Percentiles rank a stretch among this genome's conserved stretches.
These are phyloP conservation scores for Amylostereum areolatum DNA, from an alignment of 1,284 basidiomycete genomes.

Conservation along the genomic window DNA sequence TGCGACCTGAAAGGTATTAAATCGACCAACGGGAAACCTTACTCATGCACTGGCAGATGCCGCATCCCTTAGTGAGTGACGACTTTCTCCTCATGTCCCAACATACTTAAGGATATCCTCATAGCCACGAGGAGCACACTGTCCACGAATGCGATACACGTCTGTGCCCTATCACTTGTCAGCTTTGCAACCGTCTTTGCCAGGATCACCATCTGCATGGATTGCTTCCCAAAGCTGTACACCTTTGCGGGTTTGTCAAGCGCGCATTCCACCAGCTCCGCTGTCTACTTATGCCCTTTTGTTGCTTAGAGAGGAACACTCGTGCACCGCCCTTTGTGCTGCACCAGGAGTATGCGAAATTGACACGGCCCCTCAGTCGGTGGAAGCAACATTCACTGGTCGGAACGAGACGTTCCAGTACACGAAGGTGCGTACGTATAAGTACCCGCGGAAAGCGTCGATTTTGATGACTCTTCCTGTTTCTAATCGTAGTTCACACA, in stretches of 20 bases:
- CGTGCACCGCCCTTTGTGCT: conserved; percentile 5
- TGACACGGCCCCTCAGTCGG: conserved; percentile 9
- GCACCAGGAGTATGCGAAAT: conserved; percentile 10
- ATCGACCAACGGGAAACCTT: conserved; percentile 24
- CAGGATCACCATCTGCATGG: conserved; percentile 48
- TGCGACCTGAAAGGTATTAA: conserved; percentile 35
- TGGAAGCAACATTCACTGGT: conserved; percentile 11
- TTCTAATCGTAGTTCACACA: conserved; percentile 19
- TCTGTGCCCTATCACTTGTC: conserved; percentile 48
- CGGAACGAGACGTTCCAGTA: conserved; percentile 14
- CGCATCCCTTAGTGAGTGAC: conserved; percentile 33
- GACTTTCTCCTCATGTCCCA: neutral
- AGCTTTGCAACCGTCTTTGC: conserved; percentile 50
- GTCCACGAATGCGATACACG: conserved; percentile 42
- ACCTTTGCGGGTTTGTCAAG: conserved; percentile 51
- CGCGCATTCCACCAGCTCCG: neutral
- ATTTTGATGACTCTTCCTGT: conserved; percentile 5
- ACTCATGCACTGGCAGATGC: conserved; percentile 39
- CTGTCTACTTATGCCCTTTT: too few species aligned
- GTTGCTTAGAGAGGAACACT: conserved; percentile 10
- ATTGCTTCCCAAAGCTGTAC: conserved; percentile 30
- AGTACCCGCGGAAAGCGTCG: neutral
- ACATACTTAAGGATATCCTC: conserved; percentile 1
- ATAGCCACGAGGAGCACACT: conserved; percentile 39
- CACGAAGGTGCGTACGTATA: conserved; percentile 8